Evolutionary conservation across 768 basidiomycete genomes (phyloP).

Genomic region (Termitomyces eurrhizus): DNA sequence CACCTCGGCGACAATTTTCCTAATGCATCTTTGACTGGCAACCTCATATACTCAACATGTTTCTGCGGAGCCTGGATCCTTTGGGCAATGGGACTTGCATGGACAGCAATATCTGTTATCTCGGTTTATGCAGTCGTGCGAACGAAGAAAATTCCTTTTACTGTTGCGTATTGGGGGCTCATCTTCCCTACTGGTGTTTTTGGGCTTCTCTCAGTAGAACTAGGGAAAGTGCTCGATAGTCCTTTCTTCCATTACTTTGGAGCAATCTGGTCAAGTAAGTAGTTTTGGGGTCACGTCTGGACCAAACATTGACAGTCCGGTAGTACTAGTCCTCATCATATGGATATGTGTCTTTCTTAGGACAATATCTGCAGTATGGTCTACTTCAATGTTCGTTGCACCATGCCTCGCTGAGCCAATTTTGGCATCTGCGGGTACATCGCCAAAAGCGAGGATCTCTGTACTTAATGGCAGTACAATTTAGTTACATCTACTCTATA

Average conservation of each 20-base stretch:
- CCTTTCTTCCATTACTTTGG: slow-evolving; percentile 50
- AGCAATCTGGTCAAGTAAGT: slow-evolving; percentile 48
- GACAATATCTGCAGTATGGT: slow-evolving; percentile 41
- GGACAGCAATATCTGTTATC: slow-evolving; percentile 42
- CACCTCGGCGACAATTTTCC: slow-evolving; percentile 22
- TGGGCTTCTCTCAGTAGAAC: slow-evolving; percentile 44
- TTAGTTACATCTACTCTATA: not conserved
- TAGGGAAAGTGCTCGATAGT: slow-evolving; percentile 46
- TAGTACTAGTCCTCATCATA: slow-evolving; percentile 37
- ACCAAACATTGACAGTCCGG: not conserved
- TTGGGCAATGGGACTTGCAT: slow-evolving; percentile 54
- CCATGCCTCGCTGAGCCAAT: slow-evolving; percentile 30
- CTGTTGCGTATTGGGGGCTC: slow-evolving; percentile 49
- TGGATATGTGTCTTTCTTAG: slow-evolving; percentile 39
- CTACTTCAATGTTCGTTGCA: slow-evolving; percentile 44
- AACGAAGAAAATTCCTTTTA: slow-evolving; percentile 36
- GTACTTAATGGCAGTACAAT: not conserved
- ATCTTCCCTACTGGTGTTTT: slow-evolving; percentile 56
- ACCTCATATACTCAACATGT: slow-evolving; percentile 38
- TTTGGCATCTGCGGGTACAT: slow-evolving; percentile 1
- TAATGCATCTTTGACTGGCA: slow-evolving; percentile 29
- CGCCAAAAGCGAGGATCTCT: not conserved
- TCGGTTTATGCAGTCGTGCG: slow-evolving; percentile 31
- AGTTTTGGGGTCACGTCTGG: not conserved
- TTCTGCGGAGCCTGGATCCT: slow-evolving; percentile 44